A percentile compares a stretch with the other conserved stretches of the same genome.
These are phyloP conservation scores for Penicillium soppii DNA, from an alignment of 495 filamentous ascomycete genomes.

Conservation along the genomic window DNA sequence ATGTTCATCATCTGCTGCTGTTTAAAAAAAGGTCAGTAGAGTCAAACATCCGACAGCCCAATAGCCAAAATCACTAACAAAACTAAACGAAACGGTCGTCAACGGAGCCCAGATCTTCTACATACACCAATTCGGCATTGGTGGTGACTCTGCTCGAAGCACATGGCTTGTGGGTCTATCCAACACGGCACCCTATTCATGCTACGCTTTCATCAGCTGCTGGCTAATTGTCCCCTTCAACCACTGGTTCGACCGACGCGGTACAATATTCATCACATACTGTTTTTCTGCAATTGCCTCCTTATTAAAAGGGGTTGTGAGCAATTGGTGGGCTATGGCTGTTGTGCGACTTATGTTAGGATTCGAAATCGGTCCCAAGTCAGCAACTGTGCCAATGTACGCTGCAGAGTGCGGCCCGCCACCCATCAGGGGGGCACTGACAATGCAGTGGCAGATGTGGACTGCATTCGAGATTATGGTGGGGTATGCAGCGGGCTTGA, in stretches of 20 bases:
- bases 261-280: slow-evolving; percentile 80
- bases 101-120: slow-evolving; percentile 81
- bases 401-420: slow-evolving; percentile 75
- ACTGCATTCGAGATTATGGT: slow-evolving; percentile 83
- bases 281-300: slow-evolving; percentile 64
- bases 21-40: slow-evolving; percentile 62
- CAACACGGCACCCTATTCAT: slow-evolving; percentile 64
- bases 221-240: slow-evolving; percentile 85
- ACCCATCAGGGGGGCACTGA: slow-evolving; percentile 69
- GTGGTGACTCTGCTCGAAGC: slow-evolving; percentile 30
- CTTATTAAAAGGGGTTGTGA: slow-evolving; percentile 74
- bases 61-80: background rate
- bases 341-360: slow-evolving; percentile 70
- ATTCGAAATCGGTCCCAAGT: slow-evolving; percentile 79
- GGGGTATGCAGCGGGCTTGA: slow-evolving; percentile 70
- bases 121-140: slow-evolving; percentile 66
- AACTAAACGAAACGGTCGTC: slow-evolving; percentile 70
- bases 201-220: slow-evolving; percentile 74
- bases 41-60: background rate
- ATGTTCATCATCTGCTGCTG: slow-evolving; percentile 63
- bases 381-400: slow-evolving; percentile 75
- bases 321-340: slow-evolving; percentile 75
- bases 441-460: slow-evolving; percentile 88
- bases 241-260: slow-evolving; percentile 72
- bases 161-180: slow-evolving; percentile 70